Evolutionary conservation across 176 grass and related monocot genomes (phyloP), one percentile per base, ranked within the genome.

Genomic region (Bromus sterilis): DNA sequence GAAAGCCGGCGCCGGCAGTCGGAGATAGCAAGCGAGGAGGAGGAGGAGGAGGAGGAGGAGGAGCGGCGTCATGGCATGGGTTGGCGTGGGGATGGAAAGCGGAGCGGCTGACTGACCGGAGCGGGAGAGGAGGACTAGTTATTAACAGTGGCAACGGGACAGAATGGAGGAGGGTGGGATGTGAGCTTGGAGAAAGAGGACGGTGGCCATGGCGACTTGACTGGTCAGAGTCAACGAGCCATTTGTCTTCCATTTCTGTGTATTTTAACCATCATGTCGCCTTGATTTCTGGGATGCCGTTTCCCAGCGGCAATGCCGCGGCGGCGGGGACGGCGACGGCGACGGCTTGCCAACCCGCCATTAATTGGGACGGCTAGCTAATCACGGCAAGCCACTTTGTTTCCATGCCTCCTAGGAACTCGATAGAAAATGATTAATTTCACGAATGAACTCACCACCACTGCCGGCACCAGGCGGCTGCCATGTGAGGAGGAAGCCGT

Each of bases 401-500:
- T 37, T 49, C 29, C n/a, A n/a, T n/a, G n/a, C n/a, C n/a, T n/a
- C n/a, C 21, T 11, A 59, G 14, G 60, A n/a, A 25, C 43, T 15
- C 11, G 62, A 69, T 28, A 6, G 12, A 28, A 68, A 23, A 71
- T 6, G n/a, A 14, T 14, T 70, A 70, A 9, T 42, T 74, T 6
- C 1, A 15, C 28, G 9, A 46, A 5, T 2, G 1, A 55, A 6
- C 68, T 83, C 13, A 84, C 81, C 33, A 2, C 48, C 41, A 20
- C 15, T 24, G 2, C 32, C 5, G 6, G 2, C 20, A 21, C 7
- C 0, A 3, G 62, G 42, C 12, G 0, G 18, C 36, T 7, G 24
- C 77, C 77, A 89, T 23, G 82, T 89, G 10, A 89, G 15, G 26
- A 81, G 77, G 71, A 85, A 85, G 0, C 87, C 88, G 0, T 28